Evolutionary conservation across 768 basidiomycete genomes (phyloP), one percentile per base, ranked within the genome.

Genomic region (Lyophyllum atratum): DNA sequence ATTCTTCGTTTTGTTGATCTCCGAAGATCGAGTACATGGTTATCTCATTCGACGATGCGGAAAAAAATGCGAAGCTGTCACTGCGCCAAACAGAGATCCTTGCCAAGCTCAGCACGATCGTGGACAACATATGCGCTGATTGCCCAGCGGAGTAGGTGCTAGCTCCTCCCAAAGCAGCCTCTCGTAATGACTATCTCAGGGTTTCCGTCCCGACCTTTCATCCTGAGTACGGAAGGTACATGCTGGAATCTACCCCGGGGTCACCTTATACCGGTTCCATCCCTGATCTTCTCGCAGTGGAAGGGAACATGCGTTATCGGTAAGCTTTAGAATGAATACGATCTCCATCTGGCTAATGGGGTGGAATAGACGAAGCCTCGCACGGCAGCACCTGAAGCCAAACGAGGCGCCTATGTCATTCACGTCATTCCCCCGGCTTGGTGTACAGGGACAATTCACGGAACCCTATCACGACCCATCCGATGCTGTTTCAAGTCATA

Each of bases 171-270:
- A 50, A 52, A 45, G 56, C 50, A 45, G 43, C 39, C 39, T 29
- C 39, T 46, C 42, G 24, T 51, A 26, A 42, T 50, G 33, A 47
- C 8, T 48, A 48, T 54, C 34, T 28, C 58, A 93, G 90, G 34
- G 76, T 86, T 43, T 79, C 86, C 2, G 83, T 93, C 24, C 97
- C 97, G 2, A 90, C 88, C 12, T 98, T 95, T 68, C 97, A 98
- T 68, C 96, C 96, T 17, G 97, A 99, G 73, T 99, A 98, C 76
- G 97, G 97, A 39, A 84, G 95, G 37, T 98, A 92, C 76, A 99
- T 99, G 97, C 82, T 99, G 51, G 97, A 99, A 71, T 94, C 94
- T 2, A 99, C 96, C 0, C 97, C 97, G 0, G 97, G 97, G 2
- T 86, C 88, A 48, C 97, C 97, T 2, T 98, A 98, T 75, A 90